Evolutionary conservation across 2,329 filamentous ascomycete genomes (phyloP).

Genomic region (Neospermospora avenae): DNA sequence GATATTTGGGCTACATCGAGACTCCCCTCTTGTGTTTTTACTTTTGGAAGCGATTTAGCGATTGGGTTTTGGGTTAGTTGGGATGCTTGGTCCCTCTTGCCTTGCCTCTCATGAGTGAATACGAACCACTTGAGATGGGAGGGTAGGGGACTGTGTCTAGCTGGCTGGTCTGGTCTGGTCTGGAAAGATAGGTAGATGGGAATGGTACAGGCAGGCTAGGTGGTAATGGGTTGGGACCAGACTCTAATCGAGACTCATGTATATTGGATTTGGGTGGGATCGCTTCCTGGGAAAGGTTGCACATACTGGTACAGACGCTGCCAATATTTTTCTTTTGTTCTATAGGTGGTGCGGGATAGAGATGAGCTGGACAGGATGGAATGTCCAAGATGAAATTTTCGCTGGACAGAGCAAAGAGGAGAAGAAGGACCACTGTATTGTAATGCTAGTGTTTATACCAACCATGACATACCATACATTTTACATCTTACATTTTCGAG

Average conservation of each 20-base stretch:
- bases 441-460: slow-evolving; percentile 9
- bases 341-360: background rate
- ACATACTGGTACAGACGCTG: slow-evolving; percentile 7
- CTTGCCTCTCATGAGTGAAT: background rate
- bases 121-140: background rate
- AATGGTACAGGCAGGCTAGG: background rate
- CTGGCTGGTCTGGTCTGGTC: slow-evolving; percentile 11
- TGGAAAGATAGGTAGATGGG: background rate
- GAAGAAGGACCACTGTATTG: slow-evolving; percentile 3
- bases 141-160: background rate
- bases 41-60: slow-evolving; percentile 25
- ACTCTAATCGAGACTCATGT: slow-evolving; percentile 16
- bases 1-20: slow-evolving; percentile 8
- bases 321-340: slow-evolving; percentile 2
- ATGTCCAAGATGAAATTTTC: background rate
- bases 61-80: background rate
- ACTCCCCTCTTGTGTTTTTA: slow-evolving; percentile 21
- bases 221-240: slow-evolving; percentile 5
- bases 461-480: background rate
- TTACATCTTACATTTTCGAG: slow-evolving; percentile 1
- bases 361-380: background rate
- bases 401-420: background rate
- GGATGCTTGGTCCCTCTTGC: background rate
- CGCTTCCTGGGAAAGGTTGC: background rate
- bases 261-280: background rate